These are phyloP conservation scores for Beauveria brongniartii DNA, from an alignment of 2,329 filamentous ascomycete species.

Conservation along the genomic window DNA sequence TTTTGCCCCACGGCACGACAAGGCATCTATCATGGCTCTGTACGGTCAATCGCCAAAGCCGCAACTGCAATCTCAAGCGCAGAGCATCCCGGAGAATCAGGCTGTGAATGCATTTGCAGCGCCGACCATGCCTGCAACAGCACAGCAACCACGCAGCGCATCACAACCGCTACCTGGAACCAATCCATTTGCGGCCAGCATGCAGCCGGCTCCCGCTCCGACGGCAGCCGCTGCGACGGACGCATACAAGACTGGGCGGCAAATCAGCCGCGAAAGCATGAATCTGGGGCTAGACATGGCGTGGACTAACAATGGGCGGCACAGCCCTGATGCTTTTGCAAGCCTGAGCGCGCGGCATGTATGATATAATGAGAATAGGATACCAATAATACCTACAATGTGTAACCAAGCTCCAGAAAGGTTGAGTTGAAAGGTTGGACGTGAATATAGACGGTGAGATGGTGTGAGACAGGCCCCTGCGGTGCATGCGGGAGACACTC, in stretches of 20 bases:
- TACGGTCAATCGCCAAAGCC: slow-evolving; percentile 53
- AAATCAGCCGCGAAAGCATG: slow-evolving; percentile 61
- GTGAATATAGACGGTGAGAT: background rate
- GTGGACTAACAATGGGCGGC: slow-evolving; percentile 61
- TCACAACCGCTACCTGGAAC: slow-evolving; percentile 31
- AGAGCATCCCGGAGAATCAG: slow-evolving; percentile 24
- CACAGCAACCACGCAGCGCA: slow-evolving; percentile 21
- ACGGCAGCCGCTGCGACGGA: slow-evolving; percentile 24
- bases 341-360: slow-evolving; percentile 58
- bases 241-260: slow-evolving; percentile 31
- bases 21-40: slow-evolving; percentile 66
- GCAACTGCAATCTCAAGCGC: slow-evolving; percentile 20
- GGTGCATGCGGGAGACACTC: background rate
- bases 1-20: slow-evolving; percentile 50
- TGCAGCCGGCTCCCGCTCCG: slow-evolving; percentile 15
- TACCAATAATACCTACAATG: slow-evolving; percentile 8
- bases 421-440: background rate
- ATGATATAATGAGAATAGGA: slow-evolving; percentile 25
- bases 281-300: slow-evolving; percentile 55
- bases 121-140: slow-evolving; percentile 12
- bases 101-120: slow-evolving; percentile 18
- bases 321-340: slow-evolving; percentile 74
- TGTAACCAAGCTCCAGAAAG: background rate
- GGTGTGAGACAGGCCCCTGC: background rate
- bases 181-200: slow-evolving; percentile 48